Percentiles rank a stretch among this genome's conserved stretches.
These are phyloP conservation scores for Baorangia bicolor DNA, from an alignment of 768 basidiomycete genomes.

Conservation along the genomic window DNA sequence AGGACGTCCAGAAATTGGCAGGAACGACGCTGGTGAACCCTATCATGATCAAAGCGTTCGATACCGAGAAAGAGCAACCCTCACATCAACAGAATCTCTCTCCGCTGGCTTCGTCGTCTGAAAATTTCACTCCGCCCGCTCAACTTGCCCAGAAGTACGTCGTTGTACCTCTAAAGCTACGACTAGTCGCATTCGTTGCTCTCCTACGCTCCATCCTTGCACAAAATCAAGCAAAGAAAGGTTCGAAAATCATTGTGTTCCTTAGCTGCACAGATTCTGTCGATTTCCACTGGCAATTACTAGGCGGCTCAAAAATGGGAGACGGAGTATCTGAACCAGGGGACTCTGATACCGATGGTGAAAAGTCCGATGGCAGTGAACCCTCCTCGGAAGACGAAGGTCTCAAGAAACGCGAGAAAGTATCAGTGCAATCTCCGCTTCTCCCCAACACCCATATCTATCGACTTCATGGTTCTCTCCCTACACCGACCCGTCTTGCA, in stretches of 20 bases:
- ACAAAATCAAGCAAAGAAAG: conserved; percentile 49
- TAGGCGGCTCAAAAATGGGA: conserved; percentile 73
- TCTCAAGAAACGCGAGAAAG: conserved; percentile 34
- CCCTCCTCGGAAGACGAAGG: conserved; percentile 25
- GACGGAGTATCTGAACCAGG: conserved; percentile 26
- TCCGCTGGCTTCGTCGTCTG: conserved; percentile 28
- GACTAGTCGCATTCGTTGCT: conserved; percentile 88
- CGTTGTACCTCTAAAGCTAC: conserved; percentile 86
- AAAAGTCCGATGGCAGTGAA: conserved; percentile 27
- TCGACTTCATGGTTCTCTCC: conserved; percentile 91
- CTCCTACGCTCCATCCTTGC: conserved; percentile 79
- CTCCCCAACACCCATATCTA: conserved; percentile 82
- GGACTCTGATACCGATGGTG: conserved; percentile 24
- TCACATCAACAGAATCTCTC: conserved; percentile 15
- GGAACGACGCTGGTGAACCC: conserved; percentile 79
- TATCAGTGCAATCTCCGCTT: conserved; percentile 67
- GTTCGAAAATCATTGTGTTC: conserved; percentile 88
- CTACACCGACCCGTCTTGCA: conserved; percentile 73
- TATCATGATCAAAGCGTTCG: conserved; percentile 76
- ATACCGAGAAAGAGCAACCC: conserved; percentile 38
- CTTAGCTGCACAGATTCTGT: conserved; percentile 97
- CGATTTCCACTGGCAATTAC: conserved; percentile 90
- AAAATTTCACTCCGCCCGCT: conserved; percentile 89
- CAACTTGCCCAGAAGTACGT: conserved; percentile 92
- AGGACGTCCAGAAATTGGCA: conserved; percentile 92